phyloP scores from a whole-genome alignment of 2,329 filamentous ascomycete genomes.

The Didymella lethalis region DNA sequence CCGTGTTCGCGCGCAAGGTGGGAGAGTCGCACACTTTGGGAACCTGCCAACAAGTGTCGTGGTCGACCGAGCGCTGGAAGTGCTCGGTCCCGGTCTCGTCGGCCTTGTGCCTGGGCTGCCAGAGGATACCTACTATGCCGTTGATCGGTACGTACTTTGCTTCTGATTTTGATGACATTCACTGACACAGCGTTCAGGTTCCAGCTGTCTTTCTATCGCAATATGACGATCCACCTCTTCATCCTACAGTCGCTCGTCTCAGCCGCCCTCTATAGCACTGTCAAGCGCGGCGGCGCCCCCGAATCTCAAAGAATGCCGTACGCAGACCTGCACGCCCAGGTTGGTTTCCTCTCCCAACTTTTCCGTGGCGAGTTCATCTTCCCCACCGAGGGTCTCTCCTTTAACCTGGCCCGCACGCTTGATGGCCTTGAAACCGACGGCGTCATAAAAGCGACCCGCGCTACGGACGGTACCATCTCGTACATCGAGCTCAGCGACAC shows the following conservation, averaged over 20 bases:
- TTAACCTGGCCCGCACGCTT: constrained; percentile 83
- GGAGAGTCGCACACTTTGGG: constrained; percentile 92
- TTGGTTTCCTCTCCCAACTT: constrained; percentile 85
- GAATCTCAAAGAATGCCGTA: constrained; percentile 81
- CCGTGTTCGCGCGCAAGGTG: constrained; percentile 83
- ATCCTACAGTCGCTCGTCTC: constrained; percentile 92
- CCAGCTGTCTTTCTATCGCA: constrained; percentile 96
- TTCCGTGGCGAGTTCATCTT: constrained; percentile 99
- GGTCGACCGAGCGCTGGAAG: constrained; percentile 87
- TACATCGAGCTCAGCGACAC: constrained; percentile 76
- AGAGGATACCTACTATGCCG: constrained; percentile 92
- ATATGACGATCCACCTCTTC: constrained; percentile 99
- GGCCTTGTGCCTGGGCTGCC: constrained; percentile 79
- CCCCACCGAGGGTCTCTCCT: constrained; percentile 79
- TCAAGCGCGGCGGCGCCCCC: constrained; percentile 90
- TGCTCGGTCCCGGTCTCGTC: constrained; percentile 88
- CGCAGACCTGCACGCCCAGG: constrained; percentile 75
- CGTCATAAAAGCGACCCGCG: constrained; percentile 73
- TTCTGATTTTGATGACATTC: constrained; percentile 5
- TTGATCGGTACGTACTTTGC: constrained; percentile 67
- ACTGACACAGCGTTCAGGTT: constrained; percentile 61
- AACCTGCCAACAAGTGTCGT: constrained; percentile 80
- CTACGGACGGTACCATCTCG: constrained; percentile 59
- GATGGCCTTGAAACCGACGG: constrained; percentile 78
- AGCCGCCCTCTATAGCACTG: constrained; percentile 85